Evolutionary conservation across 164 flowering plant genomes (phyloP), one percentile per base, ranked within the genome.

Genomic region (Stephania yunnanensis): DNA sequence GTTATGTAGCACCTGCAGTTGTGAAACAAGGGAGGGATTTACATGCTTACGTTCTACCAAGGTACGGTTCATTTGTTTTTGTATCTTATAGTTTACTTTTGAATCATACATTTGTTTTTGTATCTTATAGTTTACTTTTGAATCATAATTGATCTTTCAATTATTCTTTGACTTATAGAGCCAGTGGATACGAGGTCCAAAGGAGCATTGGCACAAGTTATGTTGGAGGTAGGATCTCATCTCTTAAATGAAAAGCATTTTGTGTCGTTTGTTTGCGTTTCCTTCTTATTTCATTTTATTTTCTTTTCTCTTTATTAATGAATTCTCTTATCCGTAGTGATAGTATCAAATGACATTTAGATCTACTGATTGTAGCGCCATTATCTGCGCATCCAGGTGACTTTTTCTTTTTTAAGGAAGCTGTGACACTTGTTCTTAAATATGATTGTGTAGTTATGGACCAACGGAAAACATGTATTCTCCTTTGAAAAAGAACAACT

Each of bases 171-270:
- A 72, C 71, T 55, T 73, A 58, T 71, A 82, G 83, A 61, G 65
- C 61, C 71, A 79, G 74, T 80, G 83, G 78, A 25, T 76, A 81
- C 68, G 73, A 67, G 71, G 65, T 48, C 73, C 84, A 77, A 53
- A 78, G 71, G 70, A 77, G 83, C 29, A 73, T 73, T 48, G 74
- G 63, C 46, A 48, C 80, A 68, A 66, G 76, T 22, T 85, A 72
- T 75, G 77, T 71, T 17, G 80, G 77, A 81, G 87, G 87, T 85
- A 80, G 46, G 25, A 31, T 73, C n/a, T 48, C 52, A 10, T 36
- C 42, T 36, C 42, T 36, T 4, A 13, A 29, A 13, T n/a, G 25
- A 15, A n/a, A 6, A n/a, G 8, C 55, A 63, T 31, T 72, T 48
- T 69, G 29, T 70, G 65, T 70, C 25, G 7, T 42, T 2, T 12